Conservation (phyloP, 208 protist species). For the Crithidia fasciculata region DNA sequence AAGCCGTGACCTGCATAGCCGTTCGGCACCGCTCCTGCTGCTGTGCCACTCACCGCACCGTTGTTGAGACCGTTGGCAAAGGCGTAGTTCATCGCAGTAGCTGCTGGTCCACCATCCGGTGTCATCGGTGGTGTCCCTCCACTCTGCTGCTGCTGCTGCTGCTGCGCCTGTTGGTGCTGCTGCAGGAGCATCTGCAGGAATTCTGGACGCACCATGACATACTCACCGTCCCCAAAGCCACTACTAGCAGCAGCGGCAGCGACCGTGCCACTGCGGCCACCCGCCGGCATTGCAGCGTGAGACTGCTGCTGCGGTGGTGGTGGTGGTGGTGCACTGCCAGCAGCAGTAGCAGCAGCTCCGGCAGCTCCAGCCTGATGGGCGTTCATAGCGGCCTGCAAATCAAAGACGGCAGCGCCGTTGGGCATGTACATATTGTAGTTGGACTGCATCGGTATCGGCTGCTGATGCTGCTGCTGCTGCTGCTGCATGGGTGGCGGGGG, state of each 20-base stretch:
- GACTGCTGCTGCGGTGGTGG: too few relatives aligned
- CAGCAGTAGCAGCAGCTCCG: too few relatives aligned
- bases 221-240: background rate
- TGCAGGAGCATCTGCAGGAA: conserved; percentile 37
- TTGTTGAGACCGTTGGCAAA: background rate
- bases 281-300: too few relatives aligned
- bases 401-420: too few relatives aligned
- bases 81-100: background rate
- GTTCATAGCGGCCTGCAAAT: too few relatives aligned
- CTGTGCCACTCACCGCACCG: background rate
- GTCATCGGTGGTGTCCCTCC: background rate
- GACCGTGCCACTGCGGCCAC: too few relatives aligned
- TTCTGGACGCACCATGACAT: conserved; percentile 23
- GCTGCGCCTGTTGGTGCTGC: conserved; percentile 27
- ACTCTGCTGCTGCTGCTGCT: conserved; percentile 1
- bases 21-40: background rate
- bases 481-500: background rate
- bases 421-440: too few relatives aligned
- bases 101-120: background rate
- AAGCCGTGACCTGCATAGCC: background rate
- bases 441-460: too few relatives aligned
- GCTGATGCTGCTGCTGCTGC: background rate
- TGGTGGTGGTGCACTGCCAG: too few relatives aligned
- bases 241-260: too few relatives aligned
- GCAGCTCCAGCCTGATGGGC: too few relatives aligned